Evolutionary conservation across 768 basidiomycete species (phyloP).

Genomic region (Phylloporus sp.): DNA sequence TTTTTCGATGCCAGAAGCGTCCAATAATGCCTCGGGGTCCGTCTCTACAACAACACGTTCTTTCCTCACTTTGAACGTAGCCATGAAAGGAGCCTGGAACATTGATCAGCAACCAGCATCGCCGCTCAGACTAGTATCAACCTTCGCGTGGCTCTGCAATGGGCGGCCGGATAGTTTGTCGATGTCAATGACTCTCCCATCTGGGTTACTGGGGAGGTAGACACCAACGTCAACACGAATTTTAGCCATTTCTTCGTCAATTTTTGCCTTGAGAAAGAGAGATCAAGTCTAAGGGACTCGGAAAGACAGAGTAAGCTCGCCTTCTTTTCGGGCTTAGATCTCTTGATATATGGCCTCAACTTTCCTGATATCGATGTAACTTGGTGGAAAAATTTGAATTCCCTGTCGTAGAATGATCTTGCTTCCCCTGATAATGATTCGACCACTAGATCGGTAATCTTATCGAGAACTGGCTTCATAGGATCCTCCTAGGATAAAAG

Average conservation of each 20-base stretch:
- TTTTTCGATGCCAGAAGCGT: conserved; percentile 55
- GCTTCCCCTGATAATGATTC: conserved; percentile 85
- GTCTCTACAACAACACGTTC: conserved; percentile 63
- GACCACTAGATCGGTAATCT: conserved; percentile 77
- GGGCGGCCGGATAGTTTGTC: conserved; percentile 96
- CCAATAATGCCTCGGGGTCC: conserved; percentile 71
- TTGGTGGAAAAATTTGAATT: conserved; percentile 93
- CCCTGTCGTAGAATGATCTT: conserved; percentile 84
- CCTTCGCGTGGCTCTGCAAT: conserved; percentile 96
- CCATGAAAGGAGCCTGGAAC: conserved; percentile 97
- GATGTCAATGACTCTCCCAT: conserved; percentile 94
- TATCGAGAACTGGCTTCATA: conserved; percentile 94
- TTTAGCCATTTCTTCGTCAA: conserved; percentile 99
- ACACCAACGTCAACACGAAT: conserved; percentile 92
- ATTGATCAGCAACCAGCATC: background rate
- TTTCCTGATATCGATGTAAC: conserved; percentile 99
- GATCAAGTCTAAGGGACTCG: background rate
- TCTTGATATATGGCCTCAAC: conserved; percentile 94
- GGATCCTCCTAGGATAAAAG: conserved; percentile 68
- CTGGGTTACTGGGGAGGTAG: conserved; percentile 95
- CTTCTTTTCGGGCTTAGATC: conserved; percentile 95
- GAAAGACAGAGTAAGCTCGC: conserved; percentile 30
- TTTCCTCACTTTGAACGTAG: conserved; percentile 97
- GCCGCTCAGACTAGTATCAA: conserved; percentile 24
- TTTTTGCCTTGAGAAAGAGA: conserved; percentile 68